These are phyloP conservation scores for Coprinopsis marcescibilis DNA, from an alignment of 768 basidiomycete species.

Conservation along the genomic window DNA sequence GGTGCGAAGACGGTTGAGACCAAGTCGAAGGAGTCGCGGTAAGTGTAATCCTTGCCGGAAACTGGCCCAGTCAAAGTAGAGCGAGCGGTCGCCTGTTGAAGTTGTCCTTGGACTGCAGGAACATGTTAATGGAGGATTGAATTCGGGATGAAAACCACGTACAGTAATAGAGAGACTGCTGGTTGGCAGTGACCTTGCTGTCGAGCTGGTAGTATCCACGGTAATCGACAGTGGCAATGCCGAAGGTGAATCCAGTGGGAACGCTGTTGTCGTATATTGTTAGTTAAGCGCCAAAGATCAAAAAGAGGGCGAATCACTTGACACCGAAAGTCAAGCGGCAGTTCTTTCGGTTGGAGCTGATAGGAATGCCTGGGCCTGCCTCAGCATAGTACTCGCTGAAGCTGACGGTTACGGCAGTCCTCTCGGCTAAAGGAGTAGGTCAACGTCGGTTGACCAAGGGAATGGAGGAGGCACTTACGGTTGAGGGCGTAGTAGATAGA, in stretches of 20 bases:
- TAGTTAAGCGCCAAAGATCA: neutral
- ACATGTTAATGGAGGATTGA: neutral
- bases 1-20: conserved; percentile 15
- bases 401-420: conserved; percentile 8
- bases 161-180: conserved; percentile 20
- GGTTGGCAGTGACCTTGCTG: conserved; percentile 18
- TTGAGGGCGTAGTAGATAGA: conserved; percentile 17
- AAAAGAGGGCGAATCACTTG: conserved; percentile 4
- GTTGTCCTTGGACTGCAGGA: conserved; percentile 18
- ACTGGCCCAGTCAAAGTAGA: conserved; percentile 17
- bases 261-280: conserved; percentile 7
- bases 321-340: conserved; percentile 16
- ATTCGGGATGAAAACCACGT: neutral
- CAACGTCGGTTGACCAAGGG: conserved; percentile 6
- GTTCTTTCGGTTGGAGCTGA: conserved; percentile 15
- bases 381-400: conserved; percentile 13
- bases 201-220: conserved; percentile 24
- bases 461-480: conserved; percentile 6
- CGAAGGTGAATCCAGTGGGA: conserved; percentile 19
- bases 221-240: conserved; percentile 21
- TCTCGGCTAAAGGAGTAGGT: conserved; percentile 1
- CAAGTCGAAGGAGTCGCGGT: conserved; percentile 21
- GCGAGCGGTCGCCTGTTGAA: conserved; percentile 15
- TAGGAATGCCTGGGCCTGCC: conserved; percentile 11
- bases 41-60: conserved; percentile 17